Conservation (phyloP, 2,329 filamentous ascomycete genomes). For the Phyllosticta citrichinensis region DNA sequence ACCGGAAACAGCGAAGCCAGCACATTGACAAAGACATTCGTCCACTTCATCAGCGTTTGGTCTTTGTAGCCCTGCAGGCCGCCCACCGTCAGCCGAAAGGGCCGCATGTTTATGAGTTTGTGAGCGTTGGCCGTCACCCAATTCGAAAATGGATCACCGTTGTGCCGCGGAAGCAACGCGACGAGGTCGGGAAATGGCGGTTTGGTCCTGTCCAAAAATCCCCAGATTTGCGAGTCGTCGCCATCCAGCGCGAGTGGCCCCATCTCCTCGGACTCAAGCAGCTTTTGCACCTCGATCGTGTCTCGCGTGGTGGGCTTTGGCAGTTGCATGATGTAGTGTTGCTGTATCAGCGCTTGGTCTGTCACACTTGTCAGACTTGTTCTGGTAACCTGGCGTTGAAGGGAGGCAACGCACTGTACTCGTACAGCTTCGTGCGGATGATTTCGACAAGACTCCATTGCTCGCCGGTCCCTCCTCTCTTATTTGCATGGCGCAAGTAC, state of each 20-base stretch:
- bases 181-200: not conserved
- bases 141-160: not conserved
- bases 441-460: not conserved
- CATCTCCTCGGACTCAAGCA: not conserved
- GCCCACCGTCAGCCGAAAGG: not conserved
- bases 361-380: not conserved
- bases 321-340: not conserved
- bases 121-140: not conserved
- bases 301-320: not conserved
- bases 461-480: not conserved
- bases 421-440: not conserved
- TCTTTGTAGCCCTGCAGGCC: not conserved
- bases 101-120: no score
- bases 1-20: not conserved
- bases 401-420: conserved; percentile 2
- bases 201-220: not conserved
- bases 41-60: not conserved
- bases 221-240: conserved; percentile 10
- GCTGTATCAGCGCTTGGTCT: not conserved
- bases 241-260: not conserved
- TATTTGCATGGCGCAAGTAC: not conserved
- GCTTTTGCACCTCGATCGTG: not conserved
- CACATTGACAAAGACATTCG: not conserved
- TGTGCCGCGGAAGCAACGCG: not conserved
- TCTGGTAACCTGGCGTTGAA: not conserved